These are phyloP conservation scores for Iberis pinnata DNA, from an alignment of 345 rosid species.

Conservation along the genomic window DNA sequence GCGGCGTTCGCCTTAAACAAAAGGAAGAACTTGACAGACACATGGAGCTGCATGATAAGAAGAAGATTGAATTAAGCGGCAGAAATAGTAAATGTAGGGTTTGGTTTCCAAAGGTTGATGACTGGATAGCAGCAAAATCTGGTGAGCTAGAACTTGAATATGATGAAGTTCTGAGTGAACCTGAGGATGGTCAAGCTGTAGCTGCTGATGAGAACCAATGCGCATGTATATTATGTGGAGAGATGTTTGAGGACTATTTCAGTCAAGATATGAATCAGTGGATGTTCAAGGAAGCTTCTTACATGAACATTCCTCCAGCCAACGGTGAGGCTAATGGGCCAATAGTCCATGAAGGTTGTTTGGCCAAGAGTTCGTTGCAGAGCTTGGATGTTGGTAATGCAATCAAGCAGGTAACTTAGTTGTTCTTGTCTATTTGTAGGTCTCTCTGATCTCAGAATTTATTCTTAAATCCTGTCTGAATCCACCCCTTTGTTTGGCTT, in stretches of 20 bases:
- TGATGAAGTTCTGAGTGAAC: slow-evolving; percentile 28
- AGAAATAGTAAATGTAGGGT: slow-evolving; percentile 36
- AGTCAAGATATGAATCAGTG: slow-evolving; percentile 48
- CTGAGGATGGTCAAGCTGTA: slow-evolving; percentile 44
- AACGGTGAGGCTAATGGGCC: slow-evolving; percentile 37
- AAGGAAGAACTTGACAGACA: slow-evolving; percentile 62
- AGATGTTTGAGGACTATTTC: slow-evolving; percentile 79
- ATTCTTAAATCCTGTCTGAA: slow-evolving; percentile 5
- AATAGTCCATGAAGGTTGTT: slow-evolving; percentile 62
- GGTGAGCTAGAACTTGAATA: slow-evolving; percentile 38
- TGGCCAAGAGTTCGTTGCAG: slow-evolving; percentile 39
- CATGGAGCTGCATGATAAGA: slow-evolving; percentile 65
- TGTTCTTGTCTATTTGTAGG: too few relatives aligned
- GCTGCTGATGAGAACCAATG: slow-evolving; percentile 76
- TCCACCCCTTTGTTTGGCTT: slow-evolving; percentile 5
- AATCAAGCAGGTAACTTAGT: slow-evolving; percentile 53
- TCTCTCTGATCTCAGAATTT: slow-evolving; percentile 1
- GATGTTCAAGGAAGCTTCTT: slow-evolving; percentile 79
- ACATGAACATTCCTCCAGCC: slow-evolving; percentile 36
- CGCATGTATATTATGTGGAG: slow-evolving; percentile 83
- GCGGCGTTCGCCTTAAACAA: slow-evolving; percentile 66
- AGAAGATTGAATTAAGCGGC: slow-evolving; percentile 33
- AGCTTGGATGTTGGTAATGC: slow-evolving; percentile 43
- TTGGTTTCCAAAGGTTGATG: slow-evolving; percentile 60
- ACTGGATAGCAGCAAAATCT: slow-evolving; percentile 57